Evolutionary conservation across 1,284 basidiomycete genomes (phyloP), one percentile per base, ranked within the genome.

Genomic region (Chalciporus sp.): DNA sequence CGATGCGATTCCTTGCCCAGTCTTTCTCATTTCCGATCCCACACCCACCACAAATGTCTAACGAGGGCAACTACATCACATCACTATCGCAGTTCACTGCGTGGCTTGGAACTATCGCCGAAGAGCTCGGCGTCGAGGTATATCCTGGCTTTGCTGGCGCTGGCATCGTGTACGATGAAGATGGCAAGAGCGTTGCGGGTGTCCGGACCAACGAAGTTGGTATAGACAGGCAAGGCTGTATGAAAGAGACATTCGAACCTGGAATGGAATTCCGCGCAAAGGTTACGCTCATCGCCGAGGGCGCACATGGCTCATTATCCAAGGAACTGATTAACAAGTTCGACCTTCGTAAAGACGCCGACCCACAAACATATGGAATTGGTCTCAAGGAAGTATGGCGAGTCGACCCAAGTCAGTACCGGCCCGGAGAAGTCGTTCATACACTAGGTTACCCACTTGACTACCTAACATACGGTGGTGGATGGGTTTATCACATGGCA

Each of bases 371-470:
- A 1, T 99, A 98, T 67, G 96, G 92, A 0, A 86, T 99, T 54
- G 96, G 97, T 9, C 77, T 99, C 63, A 99, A 99, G 78, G 96
- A 99, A 74, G 95, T 99, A 4, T 99, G 96, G 97, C 84, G 91
- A 48, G 88, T 99, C 16, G 86, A 86, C 58, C 83, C 85, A 20
- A 82, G 82, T 58, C 84, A 89, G 61, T 85, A 97, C 72, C 72
- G 84, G 53, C 85, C 94, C 0, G 96, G 97, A 17, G 84, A 93
- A 65, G 87, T 98, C 17, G 82, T 95, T 9, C 96, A 99, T 74
- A 95, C 94, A 3, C 79, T 99, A 64, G 96, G 97, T 10, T 98
- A 92, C 92, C 96, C 97, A 0, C 74, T 98, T 53, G 85, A 91
- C 66, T 83, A 77, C 61, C 74, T 85, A 53, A 96, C 94, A 0